phyloP scores from a whole-genome alignment of 768 basidiomycete genomes.

The Thelephora aurantiotincta region DNA sequence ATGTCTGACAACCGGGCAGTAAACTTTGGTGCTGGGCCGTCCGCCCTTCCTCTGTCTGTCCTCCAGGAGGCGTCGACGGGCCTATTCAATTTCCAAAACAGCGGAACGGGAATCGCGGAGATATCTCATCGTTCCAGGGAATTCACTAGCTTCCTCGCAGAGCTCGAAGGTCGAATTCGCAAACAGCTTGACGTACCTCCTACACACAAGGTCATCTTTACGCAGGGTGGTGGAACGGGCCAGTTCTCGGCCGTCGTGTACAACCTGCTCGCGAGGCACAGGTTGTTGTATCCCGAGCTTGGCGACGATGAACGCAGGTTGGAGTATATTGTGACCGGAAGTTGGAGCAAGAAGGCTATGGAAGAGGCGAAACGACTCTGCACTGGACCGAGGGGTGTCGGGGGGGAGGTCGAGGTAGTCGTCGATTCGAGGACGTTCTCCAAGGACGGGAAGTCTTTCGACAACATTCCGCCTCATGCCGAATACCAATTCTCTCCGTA shows the following conservation, averaged over 20 bases:
- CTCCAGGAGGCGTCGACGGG: constrained; percentile 72
- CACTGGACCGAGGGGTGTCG: constrained; percentile 12
- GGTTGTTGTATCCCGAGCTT: constrained; percentile 53
- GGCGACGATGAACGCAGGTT: constrained; percentile 39
- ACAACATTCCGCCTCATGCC: constrained; percentile 62
- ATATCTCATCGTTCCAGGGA: constrained; percentile 91
- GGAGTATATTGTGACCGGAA: constrained; percentile 89
- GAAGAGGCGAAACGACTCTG: constrained; percentile 66
- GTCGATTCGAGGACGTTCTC: constrained; percentile 54
- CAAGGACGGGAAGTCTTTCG: constrained; percentile 54
- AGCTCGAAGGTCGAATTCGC: constrained; percentile 54
- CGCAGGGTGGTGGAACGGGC: constrained; percentile 85
- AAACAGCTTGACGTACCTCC: constrained; percentile 68
- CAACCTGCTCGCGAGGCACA: constrained; percentile 81
- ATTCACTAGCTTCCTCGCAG: constrained; percentile 56
- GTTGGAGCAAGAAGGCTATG: constrained; percentile 80
- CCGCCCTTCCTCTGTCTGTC: constrained; percentile 77
- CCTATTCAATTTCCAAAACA: constrained; percentile 80
- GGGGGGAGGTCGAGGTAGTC: constrained; percentile 49
- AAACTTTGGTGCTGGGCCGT: constrained; percentile 94
- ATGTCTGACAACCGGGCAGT: constrained; percentile 41
- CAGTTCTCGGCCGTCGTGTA: constrained; percentile 90
- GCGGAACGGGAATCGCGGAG: constrained; percentile 93
- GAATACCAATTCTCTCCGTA: constrained; percentile 54
- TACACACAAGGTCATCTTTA: constrained; percentile 79